A percentile compares a stretch with the other conserved stretches of the same genome.
phyloP scores from a whole-genome alignment of 176 grass and related monocot genomes.

The Poa pratensis region DNA sequence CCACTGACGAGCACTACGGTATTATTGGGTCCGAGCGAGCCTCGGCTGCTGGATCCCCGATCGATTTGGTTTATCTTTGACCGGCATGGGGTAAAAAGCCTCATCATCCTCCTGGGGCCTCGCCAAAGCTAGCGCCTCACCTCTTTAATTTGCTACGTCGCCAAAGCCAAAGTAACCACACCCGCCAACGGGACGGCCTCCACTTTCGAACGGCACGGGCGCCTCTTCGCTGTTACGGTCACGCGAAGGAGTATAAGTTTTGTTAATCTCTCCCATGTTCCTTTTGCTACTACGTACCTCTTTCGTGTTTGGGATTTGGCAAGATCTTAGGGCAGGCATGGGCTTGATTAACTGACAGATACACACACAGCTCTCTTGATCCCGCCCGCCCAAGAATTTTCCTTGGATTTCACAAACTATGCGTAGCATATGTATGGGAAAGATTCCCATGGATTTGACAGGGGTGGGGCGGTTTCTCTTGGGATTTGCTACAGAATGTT shows the following conservation, averaged over 20 bases:
- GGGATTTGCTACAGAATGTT: conserved; percentile 57
- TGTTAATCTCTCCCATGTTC: not conserved
- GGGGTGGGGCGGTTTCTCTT: conserved; percentile 24
- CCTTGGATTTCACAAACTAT: conserved; percentile 34
- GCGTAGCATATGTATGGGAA: conserved; percentile 6
- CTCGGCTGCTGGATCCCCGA: not conserved
- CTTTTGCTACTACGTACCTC: not conserved
- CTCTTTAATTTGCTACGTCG: not conserved
- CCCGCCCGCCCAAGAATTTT: conserved; percentile 39
- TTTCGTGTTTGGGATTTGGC: conserved; percentile 2
- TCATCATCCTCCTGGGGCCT: conserved; percentile 34
- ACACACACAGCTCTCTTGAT: conserved; percentile 27
- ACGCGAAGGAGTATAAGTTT: no score
- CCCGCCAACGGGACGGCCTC: not conserved
- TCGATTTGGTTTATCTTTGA: conserved; percentile 46
- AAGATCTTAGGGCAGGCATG: conserved; percentile 50
- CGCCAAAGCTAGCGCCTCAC: conserved; percentile 39
- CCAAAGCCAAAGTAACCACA: not conserved
- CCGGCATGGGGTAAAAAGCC: conserved; percentile 40
- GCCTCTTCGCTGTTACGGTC: conserved; percentile 28
- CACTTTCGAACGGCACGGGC: conserved; percentile 16
- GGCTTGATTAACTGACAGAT: not conserved
- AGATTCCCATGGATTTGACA: conserved; percentile 55
- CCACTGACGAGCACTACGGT: not conserved
- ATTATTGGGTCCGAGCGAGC: no score